Base-by-base conservation (phyloP, 2,329 filamentous ascomycete species). In the Stemphylium vesicarium region DNA sequence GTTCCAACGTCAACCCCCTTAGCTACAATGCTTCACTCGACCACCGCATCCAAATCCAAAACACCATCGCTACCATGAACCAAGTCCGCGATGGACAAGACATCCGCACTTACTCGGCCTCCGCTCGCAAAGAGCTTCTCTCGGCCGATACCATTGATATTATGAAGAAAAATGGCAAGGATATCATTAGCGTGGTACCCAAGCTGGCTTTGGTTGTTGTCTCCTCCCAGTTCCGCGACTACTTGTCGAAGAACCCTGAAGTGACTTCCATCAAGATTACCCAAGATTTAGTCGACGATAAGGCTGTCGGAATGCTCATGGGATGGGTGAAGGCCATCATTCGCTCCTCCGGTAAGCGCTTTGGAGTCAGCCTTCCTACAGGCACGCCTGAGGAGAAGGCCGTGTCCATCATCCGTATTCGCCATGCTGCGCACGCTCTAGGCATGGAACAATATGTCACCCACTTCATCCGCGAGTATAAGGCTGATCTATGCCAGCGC, bases 191-290 rank as follows among this genome's bases (percentile, higher is more conserved):
- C 4, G 22, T 35, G 4, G 39, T 36, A 2, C 48, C 48, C 3
- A 38, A 38, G 20, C 40, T 51, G 6, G 48, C 48, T 9, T 31
- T 51, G 8, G 20, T 44, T 6, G 48, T 51, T 11, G 35, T 15
- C 22, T 51, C 40, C 4, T n/a, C 18, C 10, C 15, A 12, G 6
- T 44, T 44, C 33, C 48, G 40, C 13, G 13, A 44, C 15, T 36
- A 37, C 35, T 6, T 51, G 11, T 15, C 24, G 20, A 22, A 22
- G 20, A 22, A 22, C 20, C 20, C 20, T 22, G 20, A 22, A 6
- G 20, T 6, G 4, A 6, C 20, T 22, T 22, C 20, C 20, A 22
- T 22, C 20, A 22, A 22, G 20, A 22, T 22, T 22, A 22, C 20
- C 20, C 20, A 22, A 6, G 20, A 22, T 22, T 22, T 22, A 22